Evolutionary conservation across 805 yeast genomes (phyloP), one percentile per base, ranked within the genome.

Genomic region (Candida maltosa): DNA sequence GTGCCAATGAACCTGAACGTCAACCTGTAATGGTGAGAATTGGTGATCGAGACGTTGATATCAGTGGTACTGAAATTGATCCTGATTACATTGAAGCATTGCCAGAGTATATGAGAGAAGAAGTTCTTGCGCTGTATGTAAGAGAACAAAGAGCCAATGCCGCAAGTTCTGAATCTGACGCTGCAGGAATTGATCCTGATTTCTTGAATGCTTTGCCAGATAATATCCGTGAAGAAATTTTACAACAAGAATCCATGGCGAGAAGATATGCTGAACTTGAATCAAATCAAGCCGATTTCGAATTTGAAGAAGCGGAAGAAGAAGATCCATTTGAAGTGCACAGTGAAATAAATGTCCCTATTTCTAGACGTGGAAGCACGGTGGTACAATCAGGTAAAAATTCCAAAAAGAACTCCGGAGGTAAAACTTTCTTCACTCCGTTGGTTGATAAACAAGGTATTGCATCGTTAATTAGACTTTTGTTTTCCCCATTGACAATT

Each of bases 61-160:
- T 89, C 24, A 75, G 89, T 26, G 95, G 93, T 0, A 80, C 95
- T 3, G 96, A 86, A 36, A 87, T 89, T 39, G 97, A 89, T 59
- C 95, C 95, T 0, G 91, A 85, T 46, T 89, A 87, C 54, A 67
- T 89, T 41, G 83, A 82, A 48, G 96, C 96, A 0, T 69, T 89
- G 24, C 97, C 97, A 0, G 95, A 87, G 29, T 93, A 86, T 35
- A 84, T 89, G 85, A 69, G 96, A 32, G 95, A 87, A 43, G 96
- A 89, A 51, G 97, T 88, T 0, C 80, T 86, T 51, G 77, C 89
- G 0, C 91, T 87, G 43, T 95, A 88, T 50, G 65, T 87, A 5
- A 65, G 88, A 27, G 93, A 86, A 46, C 67, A 89, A 39, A 69
- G 93, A 40, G 82, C 70, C 69, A 29, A 76, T 66, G 62, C 85